Percentiles rank a stretch among this genome's conserved stretches.
phyloP scores from a whole-genome alignment of 2,329 filamentous ascomycete species.

The Pseudogymnoascus sp. region DNA sequence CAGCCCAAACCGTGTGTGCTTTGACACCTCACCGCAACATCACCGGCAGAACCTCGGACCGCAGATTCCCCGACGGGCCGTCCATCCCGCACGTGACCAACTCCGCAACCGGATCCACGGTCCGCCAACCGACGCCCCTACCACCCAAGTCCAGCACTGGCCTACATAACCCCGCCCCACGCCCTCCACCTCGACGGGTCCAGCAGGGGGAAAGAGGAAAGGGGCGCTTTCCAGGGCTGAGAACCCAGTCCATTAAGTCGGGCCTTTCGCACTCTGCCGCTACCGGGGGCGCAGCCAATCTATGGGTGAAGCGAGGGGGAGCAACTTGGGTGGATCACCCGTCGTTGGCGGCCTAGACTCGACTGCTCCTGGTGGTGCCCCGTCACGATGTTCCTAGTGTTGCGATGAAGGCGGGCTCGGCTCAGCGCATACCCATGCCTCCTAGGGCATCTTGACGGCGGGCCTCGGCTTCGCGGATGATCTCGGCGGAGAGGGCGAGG shows the following conservation, averaged over 20 bases:
- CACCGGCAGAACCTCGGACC: not conserved
- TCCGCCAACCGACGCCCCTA: not conserved
- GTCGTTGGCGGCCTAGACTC: not conserved
- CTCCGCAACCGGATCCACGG: not conserved
- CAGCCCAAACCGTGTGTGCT: not conserved
- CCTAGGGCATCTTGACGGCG: slow-evolving; percentile 57
- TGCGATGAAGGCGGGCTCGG: not conserved
- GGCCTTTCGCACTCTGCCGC: not conserved
- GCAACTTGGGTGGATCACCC: not conserved
- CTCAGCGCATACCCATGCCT: slow-evolving; percentile 27
- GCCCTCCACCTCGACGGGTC: not conserved
- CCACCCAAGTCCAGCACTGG: not conserved
- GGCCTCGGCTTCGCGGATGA: slow-evolving; percentile 70
- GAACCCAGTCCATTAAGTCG: not conserved
- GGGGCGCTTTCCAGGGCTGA: not conserved
- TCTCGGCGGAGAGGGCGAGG: slow-evolving; percentile 66
- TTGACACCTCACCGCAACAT: not conserved
- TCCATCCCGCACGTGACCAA: not conserved
- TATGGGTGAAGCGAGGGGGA: not conserved
- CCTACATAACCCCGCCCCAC: slow-evolving; percentile 1
- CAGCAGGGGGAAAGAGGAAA: not conserved
- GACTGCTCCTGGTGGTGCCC: too few relatives aligned
- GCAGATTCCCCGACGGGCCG: not conserved
- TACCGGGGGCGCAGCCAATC: not conserved
- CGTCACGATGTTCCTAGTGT: not conserved